Percentiles rank a stretch among this genome's conserved stretches.
Evolutionary conservation across 2,329 filamentous ascomycete species (phyloP).

Genomic region (Fusarium secorum): DNA sequence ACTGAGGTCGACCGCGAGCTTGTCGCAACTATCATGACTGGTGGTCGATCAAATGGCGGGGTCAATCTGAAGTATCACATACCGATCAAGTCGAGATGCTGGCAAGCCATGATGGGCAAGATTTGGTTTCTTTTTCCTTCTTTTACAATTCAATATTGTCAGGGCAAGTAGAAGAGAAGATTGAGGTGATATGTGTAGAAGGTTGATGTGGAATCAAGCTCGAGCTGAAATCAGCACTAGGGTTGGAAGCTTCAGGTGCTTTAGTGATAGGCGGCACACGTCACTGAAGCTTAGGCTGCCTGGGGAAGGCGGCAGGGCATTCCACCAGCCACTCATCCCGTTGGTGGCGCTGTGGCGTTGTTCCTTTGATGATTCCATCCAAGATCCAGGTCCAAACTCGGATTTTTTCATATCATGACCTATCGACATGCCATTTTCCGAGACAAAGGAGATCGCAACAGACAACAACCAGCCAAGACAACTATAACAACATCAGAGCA

Average conservation of each 20-base stretch:
- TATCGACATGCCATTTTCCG: too few relatives aligned
- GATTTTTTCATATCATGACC: too few relatives aligned
- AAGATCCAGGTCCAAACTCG: neutral
- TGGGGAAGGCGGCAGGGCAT: slow-evolving; percentile 21
- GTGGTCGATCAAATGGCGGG: slow-evolving; percentile 33
- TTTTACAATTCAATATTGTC: neutral
- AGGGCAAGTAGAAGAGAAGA: neutral
- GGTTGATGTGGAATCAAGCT: slow-evolving; percentile 20
- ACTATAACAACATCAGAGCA: too few relatives aligned
- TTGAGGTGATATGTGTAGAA: neutral
- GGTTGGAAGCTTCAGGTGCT: slow-evolving; percentile 17
- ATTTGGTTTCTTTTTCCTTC: neutral
- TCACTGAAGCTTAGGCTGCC: slow-evolving; percentile 31
- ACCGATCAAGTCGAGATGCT: slow-evolving; percentile 42
- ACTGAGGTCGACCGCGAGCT: slow-evolving; percentile 3
- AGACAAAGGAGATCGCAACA: too few relatives aligned
- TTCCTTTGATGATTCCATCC: neutral
- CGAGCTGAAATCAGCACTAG: neutral
- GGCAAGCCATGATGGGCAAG: slow-evolving; percentile 34
- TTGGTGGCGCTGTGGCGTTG: slow-evolving; percentile 8
- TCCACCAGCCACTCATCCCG: neutral
- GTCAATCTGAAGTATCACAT: slow-evolving; percentile 29
- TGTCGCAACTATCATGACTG: slow-evolving; percentile 20
- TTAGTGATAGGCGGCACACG: slow-evolving; percentile 23
- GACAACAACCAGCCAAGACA: too few relatives aligned